Conservation (phyloP, 257 asterid genomes). For the Avicennia marina region DNA sequence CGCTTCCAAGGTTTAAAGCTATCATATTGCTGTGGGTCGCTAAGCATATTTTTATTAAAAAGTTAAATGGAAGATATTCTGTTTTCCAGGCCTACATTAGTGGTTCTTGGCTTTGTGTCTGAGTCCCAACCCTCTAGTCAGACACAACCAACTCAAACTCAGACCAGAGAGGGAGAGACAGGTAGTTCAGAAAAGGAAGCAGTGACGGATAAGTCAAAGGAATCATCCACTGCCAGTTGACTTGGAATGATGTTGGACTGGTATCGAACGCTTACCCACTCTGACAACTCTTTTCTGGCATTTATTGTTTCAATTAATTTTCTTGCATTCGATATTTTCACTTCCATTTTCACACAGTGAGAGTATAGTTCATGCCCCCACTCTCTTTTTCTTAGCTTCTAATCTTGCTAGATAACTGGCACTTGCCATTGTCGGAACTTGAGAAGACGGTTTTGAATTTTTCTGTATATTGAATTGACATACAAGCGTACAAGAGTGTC, state of each 20-base stretch:
- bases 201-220: conserved; percentile 54
- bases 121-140: conserved; percentile 54
- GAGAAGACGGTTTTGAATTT: too few species aligned
- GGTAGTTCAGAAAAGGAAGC: conserved; percentile 54
- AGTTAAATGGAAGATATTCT: background rate
- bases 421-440: too few species aligned
- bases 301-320: background rate
- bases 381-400: too few species aligned
- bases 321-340: too few species aligned
- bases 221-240: conserved; percentile 42
- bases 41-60: background rate
- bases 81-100: conserved; percentile 56
- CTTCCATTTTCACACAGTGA: too few species aligned
- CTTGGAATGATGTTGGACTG: background rate
- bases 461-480: too few species aligned
- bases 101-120: conserved; percentile 69
- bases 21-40: too few species aligned
- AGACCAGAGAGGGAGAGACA: conserved; percentile 55
- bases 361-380: too few species aligned
- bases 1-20: conserved; percentile 73
- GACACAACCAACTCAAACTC: conserved; percentile 36
- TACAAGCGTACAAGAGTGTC: too few species aligned
- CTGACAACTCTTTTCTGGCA: background rate
- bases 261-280: background rate
- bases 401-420: too few species aligned